Base-by-base conservation (phyloP, 441 rosid genomes). In the Mallotus japonicus region DNA sequence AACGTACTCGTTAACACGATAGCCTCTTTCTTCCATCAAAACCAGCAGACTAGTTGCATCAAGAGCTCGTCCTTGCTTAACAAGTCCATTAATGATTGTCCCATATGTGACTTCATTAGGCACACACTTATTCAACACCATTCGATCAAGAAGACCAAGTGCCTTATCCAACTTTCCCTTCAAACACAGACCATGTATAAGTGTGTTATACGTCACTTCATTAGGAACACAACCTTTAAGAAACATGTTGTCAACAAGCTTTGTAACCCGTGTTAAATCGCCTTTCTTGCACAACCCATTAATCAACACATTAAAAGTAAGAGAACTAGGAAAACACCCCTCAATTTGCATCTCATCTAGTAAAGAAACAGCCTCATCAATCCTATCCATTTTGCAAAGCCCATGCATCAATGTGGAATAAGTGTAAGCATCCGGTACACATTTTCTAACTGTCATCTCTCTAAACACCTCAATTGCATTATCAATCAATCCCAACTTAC, bases 291-390 rank as follows among this genome's bases (percentile, higher is more conserved):
- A 95, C 64, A 95, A 80, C 63, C 92, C 97, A 84, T 89, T 85
- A 19, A 95, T 87, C 88, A 95, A 83, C 59, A 89, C 95, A 72
- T 95, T 95, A 72, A 88, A 95, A 0, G 88, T 87, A 71, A 85
- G 84, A 0, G 87, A 60, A 62, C 66, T 87, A 2, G 98, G 99
- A 69, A 89, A 87, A 75, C 93, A 86, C 11, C 98, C 96, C 71
- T 95, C 97, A 55, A 83, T 79, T 81, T 95, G 98, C 99, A 95
- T 95, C 85, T 91, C 99, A 59, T 92, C 99, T 74, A 95, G 82
- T 69, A 95, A 62, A n/a, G 84, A 85, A 79, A 92, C 88, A 0
- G 98, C 99, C 83, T 92, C 98, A 72, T 90, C 91, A 7, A 89
- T 85, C 77, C 96, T 87, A 65, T 80, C 85, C 73, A 79, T 90